Percentiles rank a stretch among this genome's conserved stretches.
These are phyloP conservation scores for Xylariaceae sp. DNA, from an alignment of 2,329 filamentous ascomycete genomes.

Conservation along the genomic window DNA sequence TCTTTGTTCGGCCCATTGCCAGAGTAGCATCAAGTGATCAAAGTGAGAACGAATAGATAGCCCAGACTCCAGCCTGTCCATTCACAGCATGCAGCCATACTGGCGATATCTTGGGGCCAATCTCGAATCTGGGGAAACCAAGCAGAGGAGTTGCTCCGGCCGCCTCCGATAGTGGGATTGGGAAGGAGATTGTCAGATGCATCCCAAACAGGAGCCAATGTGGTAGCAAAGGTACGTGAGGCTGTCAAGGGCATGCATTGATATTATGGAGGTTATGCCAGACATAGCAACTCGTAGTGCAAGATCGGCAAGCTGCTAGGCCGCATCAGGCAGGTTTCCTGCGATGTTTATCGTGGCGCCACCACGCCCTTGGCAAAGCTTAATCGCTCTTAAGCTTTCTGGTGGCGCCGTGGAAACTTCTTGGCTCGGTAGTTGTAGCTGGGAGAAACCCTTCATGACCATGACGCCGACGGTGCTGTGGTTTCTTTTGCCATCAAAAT, in stretches of 20 bases:
- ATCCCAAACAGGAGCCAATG: constrained; percentile 9
- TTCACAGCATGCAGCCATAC: constrained; percentile 10
- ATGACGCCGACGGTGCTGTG: background rate
- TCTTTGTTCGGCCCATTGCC: background rate
- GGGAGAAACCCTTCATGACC: background rate
- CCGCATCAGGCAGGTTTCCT: constrained; percentile 16
- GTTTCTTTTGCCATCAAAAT: background rate
- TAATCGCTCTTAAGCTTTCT: constrained; percentile 15
- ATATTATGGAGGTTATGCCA: constrained; percentile 12
- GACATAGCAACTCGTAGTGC: constrained; percentile 11
- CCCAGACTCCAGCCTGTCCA: too few relatives aligned
- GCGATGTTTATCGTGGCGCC: constrained; percentile 5
- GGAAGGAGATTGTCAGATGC: constrained; percentile 14
- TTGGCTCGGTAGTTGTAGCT: constrained; percentile 10
- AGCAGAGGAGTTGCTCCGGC: constrained; percentile 7
- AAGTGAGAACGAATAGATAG: constrained; percentile 7
- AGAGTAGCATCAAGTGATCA: constrained; percentile 1
- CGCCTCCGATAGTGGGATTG: constrained; percentile 15
- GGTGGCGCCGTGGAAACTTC: constrained; percentile 1
- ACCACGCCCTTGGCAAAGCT: constrained; percentile 14
- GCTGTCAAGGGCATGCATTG: constrained; percentile 5
- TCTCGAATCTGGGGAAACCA: constrained; percentile 8
- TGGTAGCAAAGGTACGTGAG: constrained; percentile 2
- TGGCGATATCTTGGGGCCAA: constrained; percentile 13
- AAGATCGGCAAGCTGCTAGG: constrained; percentile 5